A percentile compares a stretch with the other conserved stretches of the same genome.
These are phyloP conservation scores for Batkoa obscura DNA, from an alignment of 371 early-diverging fungal genomes.

Conservation along the genomic window DNA sequence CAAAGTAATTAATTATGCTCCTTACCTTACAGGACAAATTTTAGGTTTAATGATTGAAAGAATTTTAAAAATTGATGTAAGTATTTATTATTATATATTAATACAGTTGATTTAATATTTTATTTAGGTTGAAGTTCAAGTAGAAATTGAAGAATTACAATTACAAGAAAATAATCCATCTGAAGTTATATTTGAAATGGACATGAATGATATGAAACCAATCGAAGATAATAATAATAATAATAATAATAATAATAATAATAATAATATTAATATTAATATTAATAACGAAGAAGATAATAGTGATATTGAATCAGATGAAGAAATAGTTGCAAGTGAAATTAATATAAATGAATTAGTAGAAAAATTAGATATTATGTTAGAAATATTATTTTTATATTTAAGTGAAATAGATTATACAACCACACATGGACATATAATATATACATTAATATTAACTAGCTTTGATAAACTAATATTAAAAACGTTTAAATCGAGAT, in stretches of 20 bases:
- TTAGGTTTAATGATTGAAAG: conserved; percentile 56
- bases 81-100: conserved; percentile 3
- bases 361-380: too few species aligned
- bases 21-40: conserved; percentile 48
- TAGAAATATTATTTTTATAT: too few species aligned
- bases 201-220: conserved; percentile 12
- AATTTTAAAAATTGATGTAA: conserved; percentile 72
- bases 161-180: too few species aligned
- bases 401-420: too few species aligned
- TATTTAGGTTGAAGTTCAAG: conserved; percentile 66
- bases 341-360: conserved; percentile 38
- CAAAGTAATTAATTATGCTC: conserved; percentile 48
- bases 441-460: too few species aligned
- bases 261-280: conserved; percentile 10
- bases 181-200: too few species aligned
- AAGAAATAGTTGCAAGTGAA: conserved; percentile 12
- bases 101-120: neutral
- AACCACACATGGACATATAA: too few species aligned
- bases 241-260: conserved; percentile 12
- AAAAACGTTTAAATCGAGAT: conserved; percentile 73
- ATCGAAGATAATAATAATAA: conserved; percentile 13
- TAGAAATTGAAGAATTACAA: conserved; percentile 79
- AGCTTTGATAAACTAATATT: conserved; percentile 65
- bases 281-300: conserved; percentile 12
- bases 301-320: conserved; percentile 12